Conservation (phyloP, 179 eudicot species). For the Patellifolia procumbens region DNA sequence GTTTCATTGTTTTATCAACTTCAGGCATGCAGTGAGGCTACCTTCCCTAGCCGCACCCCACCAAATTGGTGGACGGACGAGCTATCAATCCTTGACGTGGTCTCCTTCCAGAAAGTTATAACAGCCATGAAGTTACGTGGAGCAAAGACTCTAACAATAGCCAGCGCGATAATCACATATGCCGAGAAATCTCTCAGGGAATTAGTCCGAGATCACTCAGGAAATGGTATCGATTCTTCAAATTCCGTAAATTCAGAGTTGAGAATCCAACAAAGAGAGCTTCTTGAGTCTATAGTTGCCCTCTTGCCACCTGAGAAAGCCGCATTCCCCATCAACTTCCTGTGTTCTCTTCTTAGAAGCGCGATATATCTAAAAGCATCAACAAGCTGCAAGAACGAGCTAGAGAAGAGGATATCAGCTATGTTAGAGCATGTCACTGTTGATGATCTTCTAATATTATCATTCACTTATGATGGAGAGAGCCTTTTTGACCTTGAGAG, state of each 20-base stretch:
- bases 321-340: slow-evolving; percentile 71
- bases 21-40: slow-evolving; percentile 85
- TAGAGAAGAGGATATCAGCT: slow-evolving; percentile 70
- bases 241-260: slow-evolving; percentile 35
- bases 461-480: slow-evolving; percentile 74
- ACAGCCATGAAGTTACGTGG: slow-evolving; percentile 60
- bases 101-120: slow-evolving; percentile 59
- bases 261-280: slow-evolving; percentile 45
- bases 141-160: slow-evolving; percentile 58
- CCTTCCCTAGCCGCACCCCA: slow-evolving; percentile 79
- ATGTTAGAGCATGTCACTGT: slow-evolving; percentile 77
- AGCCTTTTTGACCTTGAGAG: slow-evolving; percentile 81
- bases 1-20: background rate
- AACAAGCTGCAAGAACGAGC: slow-evolving; percentile 54
- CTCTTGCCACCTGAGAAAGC: slow-evolving; percentile 75
- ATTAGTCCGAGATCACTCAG: slow-evolving; percentile 71
- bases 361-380: slow-evolving; percentile 65
- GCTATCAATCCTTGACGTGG: slow-evolving; percentile 56
- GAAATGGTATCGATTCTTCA: slow-evolving; percentile 35
- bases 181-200: slow-evolving; percentile 71
- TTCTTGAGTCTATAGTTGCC: slow-evolving; percentile 61
- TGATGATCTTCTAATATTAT: slow-evolving; percentile 73
- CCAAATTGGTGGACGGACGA: slow-evolving; percentile 99
- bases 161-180: slow-evolving; percentile 75
- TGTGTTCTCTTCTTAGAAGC: slow-evolving; percentile 74